phyloP scores from a whole-genome alignment of 768 basidiomycete genomes.

The Trametopsis cervina region DNA sequence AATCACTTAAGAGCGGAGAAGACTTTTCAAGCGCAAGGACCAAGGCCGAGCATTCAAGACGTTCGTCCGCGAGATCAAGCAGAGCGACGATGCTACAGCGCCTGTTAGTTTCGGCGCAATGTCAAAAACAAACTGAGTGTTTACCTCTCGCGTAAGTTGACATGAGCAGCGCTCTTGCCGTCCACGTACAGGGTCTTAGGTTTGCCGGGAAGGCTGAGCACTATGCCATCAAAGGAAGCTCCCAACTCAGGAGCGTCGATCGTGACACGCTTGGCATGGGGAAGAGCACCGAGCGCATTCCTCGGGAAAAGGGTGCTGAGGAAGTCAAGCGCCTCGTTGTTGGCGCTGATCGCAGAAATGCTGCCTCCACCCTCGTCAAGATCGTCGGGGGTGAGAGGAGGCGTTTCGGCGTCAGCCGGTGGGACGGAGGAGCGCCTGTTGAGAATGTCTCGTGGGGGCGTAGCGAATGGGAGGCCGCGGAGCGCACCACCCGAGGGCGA shows the following conservation, averaged over 20 bases:
- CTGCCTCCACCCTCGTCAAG: slow-evolving; percentile 35
- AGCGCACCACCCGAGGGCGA: slow-evolving; percentile 8
- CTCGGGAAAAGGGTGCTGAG: slow-evolving; percentile 74
- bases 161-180: slow-evolving; percentile 72
- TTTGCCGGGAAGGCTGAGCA: slow-evolving; percentile 64
- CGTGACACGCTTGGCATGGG: slow-evolving; percentile 68
- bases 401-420: slow-evolving; percentile 47
- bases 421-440: slow-evolving; percentile 13
- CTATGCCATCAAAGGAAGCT: slow-evolving; percentile 68
- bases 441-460: slow-evolving; percentile 22
- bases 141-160: slow-evolving; percentile 80
- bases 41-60: slow-evolving; percentile 67
- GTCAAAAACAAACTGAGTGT: slow-evolving; percentile 10
- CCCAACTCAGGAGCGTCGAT: slow-evolving; percentile 67
- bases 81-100: slow-evolving; percentile 69
- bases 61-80: slow-evolving; percentile 83
- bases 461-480: slow-evolving; percentile 12
- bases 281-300: slow-evolving; percentile 57
- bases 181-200: slow-evolving; percentile 79
- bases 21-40: slow-evolving; percentile 76
- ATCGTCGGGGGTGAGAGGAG: slow-evolving; percentile 75
- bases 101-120: slow-evolving; percentile 6
- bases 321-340: slow-evolving; percentile 67
- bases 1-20: slow-evolving; percentile 59
- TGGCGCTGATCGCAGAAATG: slow-evolving; percentile 34